Evolutionary conservation across 1,284 basidiomycete genomes (phyloP).

Genomic region (Apiotrichum akiyoshidainum): DNA sequence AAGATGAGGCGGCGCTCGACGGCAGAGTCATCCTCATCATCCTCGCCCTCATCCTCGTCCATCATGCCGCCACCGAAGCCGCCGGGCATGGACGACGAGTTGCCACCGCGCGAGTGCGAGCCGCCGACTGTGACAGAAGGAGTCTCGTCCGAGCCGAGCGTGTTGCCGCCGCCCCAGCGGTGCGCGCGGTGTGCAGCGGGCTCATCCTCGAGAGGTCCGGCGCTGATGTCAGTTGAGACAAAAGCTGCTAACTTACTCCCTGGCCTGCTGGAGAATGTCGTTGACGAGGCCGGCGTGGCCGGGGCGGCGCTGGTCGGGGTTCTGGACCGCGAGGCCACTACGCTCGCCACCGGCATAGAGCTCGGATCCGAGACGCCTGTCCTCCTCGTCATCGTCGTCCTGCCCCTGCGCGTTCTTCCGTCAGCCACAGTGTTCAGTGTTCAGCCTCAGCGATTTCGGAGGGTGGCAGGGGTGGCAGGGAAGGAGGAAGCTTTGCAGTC

Average conservation of each 20-base stretch:
- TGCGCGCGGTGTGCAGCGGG: slow-evolving; percentile 14
- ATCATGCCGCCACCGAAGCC: slow-evolving; percentile 8
- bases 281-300: slow-evolving; percentile 59
- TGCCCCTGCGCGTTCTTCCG: slow-evolving; percentile 11
- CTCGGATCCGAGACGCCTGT: slow-evolving; percentile 51
- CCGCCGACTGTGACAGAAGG: slow-evolving; percentile 55
- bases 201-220: slow-evolving; percentile 10
- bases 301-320: slow-evolving; percentile 60
- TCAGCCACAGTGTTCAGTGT: background rate
- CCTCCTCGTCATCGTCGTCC: slow-evolving; percentile 31
- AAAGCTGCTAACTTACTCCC: slow-evolving; percentile 60
- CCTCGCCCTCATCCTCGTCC: slow-evolving; percentile 25
- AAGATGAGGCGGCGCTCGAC: slow-evolving; percentile 78
- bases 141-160: slow-evolving; percentile 77
- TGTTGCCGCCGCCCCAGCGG: slow-evolving; percentile 60
- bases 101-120: background rate
- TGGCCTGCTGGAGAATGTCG: slow-evolving; percentile 76
- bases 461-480: background rate
- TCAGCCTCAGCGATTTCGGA: too few species aligned
- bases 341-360: slow-evolving; percentile 65
- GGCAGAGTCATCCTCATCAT: slow-evolving; percentile 57
- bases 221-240: background rate
- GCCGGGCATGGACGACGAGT: slow-evolving; percentile 9
- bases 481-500: background rate
- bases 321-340: slow-evolving; percentile 80